phyloP scores from a whole-genome alignment of 768 basidiomycete species.

The Trametes cingulata region DNA sequence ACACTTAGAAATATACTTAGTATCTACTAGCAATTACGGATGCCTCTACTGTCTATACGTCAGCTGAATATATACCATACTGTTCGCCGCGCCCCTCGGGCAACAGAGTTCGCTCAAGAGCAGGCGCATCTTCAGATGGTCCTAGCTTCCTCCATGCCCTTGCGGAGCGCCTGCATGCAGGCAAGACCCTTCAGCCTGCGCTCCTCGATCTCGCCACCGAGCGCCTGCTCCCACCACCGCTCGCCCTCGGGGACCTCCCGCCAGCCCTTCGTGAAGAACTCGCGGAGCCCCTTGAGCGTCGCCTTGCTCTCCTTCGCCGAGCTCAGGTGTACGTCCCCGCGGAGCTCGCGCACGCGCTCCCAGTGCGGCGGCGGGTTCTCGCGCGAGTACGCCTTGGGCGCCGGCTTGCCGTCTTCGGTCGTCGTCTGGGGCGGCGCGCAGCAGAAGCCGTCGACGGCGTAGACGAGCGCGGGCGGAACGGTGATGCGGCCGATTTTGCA shows the following conservation, averaged over 20 bases:
- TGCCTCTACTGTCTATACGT: background rate
- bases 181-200: slow-evolving; percentile 28
- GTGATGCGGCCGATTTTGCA: slow-evolving; percentile 75
- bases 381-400: slow-evolving; percentile 35
- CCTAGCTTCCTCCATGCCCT: slow-evolving; percentile 32
- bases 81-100: too few species aligned
- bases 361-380: slow-evolving; percentile 52
- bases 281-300: slow-evolving; percentile 39
- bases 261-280: slow-evolving; percentile 63
- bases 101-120: background rate
- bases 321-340: slow-evolving; percentile 9
- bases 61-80: background rate
- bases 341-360: slow-evolving; percentile 31
- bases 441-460: slow-evolving; percentile 61
- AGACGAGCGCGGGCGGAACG: slow-evolving; percentile 63
- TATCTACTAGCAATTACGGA: background rate
- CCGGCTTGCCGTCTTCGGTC: background rate
- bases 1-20: background rate
- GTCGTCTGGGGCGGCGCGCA: slow-evolving; percentile 9
- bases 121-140: background rate
- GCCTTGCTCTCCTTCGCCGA: slow-evolving; percentile 18
- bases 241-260: slow-evolving; percentile 53
- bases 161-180: slow-evolving; percentile 30
- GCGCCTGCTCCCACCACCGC: slow-evolving; percentile 70
- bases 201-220: slow-evolving; percentile 41